Evolutionary conservation across 345 rosid genomes (phyloP), one percentile per base, ranked within the genome.

Genomic region (Orychophragmus violaceus): DNA sequence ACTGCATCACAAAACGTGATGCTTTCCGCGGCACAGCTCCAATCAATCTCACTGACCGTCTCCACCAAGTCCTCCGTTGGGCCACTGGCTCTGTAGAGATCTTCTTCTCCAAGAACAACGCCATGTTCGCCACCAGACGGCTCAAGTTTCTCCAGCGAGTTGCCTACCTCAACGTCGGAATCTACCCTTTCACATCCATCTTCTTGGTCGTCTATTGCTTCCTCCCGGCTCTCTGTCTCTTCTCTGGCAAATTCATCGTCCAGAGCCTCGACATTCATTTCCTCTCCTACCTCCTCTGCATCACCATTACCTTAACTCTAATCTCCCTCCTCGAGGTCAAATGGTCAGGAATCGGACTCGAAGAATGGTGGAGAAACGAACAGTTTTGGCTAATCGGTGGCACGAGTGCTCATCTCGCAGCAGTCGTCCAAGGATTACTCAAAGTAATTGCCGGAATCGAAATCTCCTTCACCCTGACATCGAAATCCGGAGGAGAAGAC

Each of bases 311-410:
- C 2, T 73, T 93, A 12, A 74, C 69, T 4, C 79, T 88, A n/a
- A 77, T 90, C 66, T 89, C 93, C 62, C 85, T 90, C 32, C 91
- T 93, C 0, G 98, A 93, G 77, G 95, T 90, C 35, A 90, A 83
- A 63, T 89, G 97, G 97, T 93, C 97, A 0, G 96, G 97, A 0
- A 76, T 93, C 0, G 87, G 79, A 5, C 82, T 91, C 0, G 98
- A 93, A 71, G 98, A 89, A 42, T 85, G 84, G 81, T 93, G 97
- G 98, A 80, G 96, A 32, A 93, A 93, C 6, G 96, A 93, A 82
- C 96, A 87, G 69, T 93, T 93, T 68, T 93, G 97, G 98, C 70
- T 85, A 3, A 92, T 92, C n/a, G 98, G 98, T 5, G 97, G 98
- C 52, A 74, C 94, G 0, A 93, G 97, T 9, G 97, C 98, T 50